These are phyloP conservation scores for Flaveria robusta DNA, from an alignment of 129 eudicot genomes.

Conservation along the genomic window DNA sequence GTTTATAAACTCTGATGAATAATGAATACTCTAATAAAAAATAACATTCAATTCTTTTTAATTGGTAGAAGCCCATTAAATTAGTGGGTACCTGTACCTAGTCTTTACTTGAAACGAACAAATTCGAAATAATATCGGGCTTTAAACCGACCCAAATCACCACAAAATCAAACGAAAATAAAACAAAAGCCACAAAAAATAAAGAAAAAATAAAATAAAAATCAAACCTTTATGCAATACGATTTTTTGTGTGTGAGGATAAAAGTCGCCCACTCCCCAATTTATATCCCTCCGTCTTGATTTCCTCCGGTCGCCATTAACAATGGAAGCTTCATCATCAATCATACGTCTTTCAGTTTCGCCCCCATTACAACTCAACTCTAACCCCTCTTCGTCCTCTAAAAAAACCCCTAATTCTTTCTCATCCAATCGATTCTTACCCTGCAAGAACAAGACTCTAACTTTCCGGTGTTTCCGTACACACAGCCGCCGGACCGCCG, in stretches of 20 bases:
- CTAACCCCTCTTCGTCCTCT: conserved; percentile 25
- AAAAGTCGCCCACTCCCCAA: conserved; percentile 23
- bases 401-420: conserved; percentile 6
- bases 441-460: conserved; percentile 29
- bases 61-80: too few species aligned
- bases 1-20: too few species aligned
- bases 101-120: too few species aligned
- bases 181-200: conserved; percentile 6
- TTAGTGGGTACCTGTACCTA: too few species aligned
- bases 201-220: not conserved
- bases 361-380: conserved; percentile 29
- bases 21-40: too few species aligned
- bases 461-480: conserved; percentile 32
- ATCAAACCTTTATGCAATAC: not conserved
- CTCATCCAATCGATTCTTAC: conserved; percentile 13
- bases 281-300: conserved; percentile 27
- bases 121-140: not conserved
- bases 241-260: conserved; percentile 26
- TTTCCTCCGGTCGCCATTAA: conserved; percentile 10
- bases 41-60: too few species aligned
- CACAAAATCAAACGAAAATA: not conserved
- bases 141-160: not conserved
- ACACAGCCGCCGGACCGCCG: conserved; percentile 23
- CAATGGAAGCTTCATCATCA: conserved; percentile 35
- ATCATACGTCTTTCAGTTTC: conserved; percentile 20